phyloP scores from a whole-genome alignment of 2,329 filamentous ascomycete species.

The Sarocladium brachiariae region DNA sequence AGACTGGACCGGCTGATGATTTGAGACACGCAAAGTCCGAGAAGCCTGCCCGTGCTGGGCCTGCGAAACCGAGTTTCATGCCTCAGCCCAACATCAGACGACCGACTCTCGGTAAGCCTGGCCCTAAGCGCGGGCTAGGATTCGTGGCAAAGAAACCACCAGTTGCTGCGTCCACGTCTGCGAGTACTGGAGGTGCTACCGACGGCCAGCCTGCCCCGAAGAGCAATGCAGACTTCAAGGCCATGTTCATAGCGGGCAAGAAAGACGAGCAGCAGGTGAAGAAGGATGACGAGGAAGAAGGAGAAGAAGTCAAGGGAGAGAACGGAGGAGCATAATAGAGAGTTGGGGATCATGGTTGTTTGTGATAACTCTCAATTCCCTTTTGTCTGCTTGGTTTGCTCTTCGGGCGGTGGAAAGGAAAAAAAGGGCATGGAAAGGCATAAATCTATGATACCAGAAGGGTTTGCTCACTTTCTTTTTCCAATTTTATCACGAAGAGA shows the following conservation, averaged over 20 bases:
- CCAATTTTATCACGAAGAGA: not conserved
- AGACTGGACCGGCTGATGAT: slow-evolving; percentile 47
- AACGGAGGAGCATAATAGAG: not conserved
- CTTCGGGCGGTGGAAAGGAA: no score
- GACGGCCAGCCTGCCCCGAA: slow-evolving; percentile 29
- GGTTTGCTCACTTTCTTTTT: not conserved
- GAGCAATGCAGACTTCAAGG: slow-evolving; percentile 53
- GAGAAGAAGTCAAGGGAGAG: not conserved
- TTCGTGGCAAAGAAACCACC: slow-evolving; percentile 27
- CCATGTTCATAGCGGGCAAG: slow-evolving; percentile 34
- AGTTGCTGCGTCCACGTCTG: slow-evolving; percentile 5
- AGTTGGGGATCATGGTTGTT: no score
- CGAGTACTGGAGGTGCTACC: slow-evolving; percentile 3
- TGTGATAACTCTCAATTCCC: no score
- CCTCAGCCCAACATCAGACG: slow-evolving; percentile 36
- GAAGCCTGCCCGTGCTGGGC: slow-evolving; percentile 21
- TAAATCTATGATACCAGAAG: not conserved
- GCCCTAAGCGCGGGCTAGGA: slow-evolving; percentile 36
- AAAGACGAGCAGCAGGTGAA: slow-evolving; percentile 13
- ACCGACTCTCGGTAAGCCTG: slow-evolving; percentile 31
- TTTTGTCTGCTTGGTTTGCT: no score
- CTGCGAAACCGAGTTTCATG: slow-evolving; percentile 32
- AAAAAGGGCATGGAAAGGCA: not conserved
- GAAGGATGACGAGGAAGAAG: slow-evolving; percentile 6
- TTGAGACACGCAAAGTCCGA: slow-evolving; percentile 45